These are phyloP conservation scores for Auriculariales sp. DNA, from an alignment of 768 basidiomycete species.

Conservation along the genomic window DNA sequence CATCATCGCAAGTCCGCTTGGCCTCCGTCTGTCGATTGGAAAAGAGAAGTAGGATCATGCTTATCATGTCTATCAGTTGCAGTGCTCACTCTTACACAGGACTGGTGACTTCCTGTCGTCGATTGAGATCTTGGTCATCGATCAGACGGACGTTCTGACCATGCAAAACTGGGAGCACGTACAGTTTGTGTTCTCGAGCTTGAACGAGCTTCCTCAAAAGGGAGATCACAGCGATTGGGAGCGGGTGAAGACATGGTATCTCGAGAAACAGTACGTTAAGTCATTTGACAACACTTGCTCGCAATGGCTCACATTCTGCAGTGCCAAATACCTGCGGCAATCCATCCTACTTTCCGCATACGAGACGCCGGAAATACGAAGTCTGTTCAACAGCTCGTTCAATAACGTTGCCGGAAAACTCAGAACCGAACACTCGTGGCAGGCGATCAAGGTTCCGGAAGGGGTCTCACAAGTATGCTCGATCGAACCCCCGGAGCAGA, in stretches of 20 bases:
- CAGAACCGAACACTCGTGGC: conserved; percentile 50
- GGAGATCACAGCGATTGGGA: conserved; percentile 93
- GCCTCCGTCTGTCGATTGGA: conserved; percentile 80
- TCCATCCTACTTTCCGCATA: conserved; percentile 76
- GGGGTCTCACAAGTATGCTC: conserved; percentile 64
- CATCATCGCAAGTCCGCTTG: conserved; percentile 86
- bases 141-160: conserved; percentile 80
- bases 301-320: conserved; percentile 16
- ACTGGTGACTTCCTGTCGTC: conserved; percentile 86
- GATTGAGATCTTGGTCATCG: conserved; percentile 80
- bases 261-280: conserved; percentile 72
- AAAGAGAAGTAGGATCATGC: conserved; percentile 64
- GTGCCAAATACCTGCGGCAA: conserved; percentile 78
- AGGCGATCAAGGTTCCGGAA: conserved; percentile 62
- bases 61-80: conserved; percentile 1
- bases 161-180: conserved; percentile 99
- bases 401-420: conserved; percentile 80
- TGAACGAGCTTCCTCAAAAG: conserved; percentile 86
- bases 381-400: conserved; percentile 59
- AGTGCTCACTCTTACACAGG: conserved; percentile 22
- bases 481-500: background rate
- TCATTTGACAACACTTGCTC: conserved; percentile 1
- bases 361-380: conserved; percentile 78
- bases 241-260: conserved; percentile 94
- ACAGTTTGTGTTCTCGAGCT: conserved; percentile 71